Conservation (phyloP, 2,329 filamentous ascomycete genomes). For the Capronia americana region DNA sequence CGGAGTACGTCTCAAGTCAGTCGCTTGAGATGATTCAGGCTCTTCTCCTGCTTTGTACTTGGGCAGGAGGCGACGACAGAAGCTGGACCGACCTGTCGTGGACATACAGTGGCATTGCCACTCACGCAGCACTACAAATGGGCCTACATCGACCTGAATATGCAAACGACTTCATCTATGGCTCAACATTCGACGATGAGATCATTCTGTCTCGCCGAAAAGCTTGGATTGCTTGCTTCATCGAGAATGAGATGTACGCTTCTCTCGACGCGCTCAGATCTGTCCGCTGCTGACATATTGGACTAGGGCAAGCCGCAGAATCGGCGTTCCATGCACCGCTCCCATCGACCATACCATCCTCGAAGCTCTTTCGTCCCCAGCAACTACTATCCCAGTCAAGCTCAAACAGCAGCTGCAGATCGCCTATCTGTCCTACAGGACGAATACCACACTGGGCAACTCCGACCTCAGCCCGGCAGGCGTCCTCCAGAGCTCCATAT, state of each 20-base stretch:
- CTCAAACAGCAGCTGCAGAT: slow-evolving; percentile 21
- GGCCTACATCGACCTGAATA: slow-evolving; percentile 20
- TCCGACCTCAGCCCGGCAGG: slow-evolving; percentile 21
- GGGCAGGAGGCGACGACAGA: slow-evolving; percentile 18
- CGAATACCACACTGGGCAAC: slow-evolving; percentile 17
- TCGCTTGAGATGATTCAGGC: slow-evolving; percentile 22
- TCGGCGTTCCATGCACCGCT: slow-evolving; percentile 19
- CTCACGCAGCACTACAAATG: slow-evolving; percentile 18
- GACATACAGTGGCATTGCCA: slow-evolving; percentile 22
- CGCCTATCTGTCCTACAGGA: slow-evolving; percentile 19
- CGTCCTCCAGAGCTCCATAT: slow-evolving; percentile 19
- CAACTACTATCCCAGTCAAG: slow-evolving; percentile 6
- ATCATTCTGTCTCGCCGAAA: slow-evolving; percentile 16
- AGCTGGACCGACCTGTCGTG: slow-evolving; percentile 23
- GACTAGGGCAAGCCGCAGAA: slow-evolving; percentile 17
- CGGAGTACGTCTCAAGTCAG: slow-evolving; percentile 17
- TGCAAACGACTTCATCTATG: slow-evolving; percentile 19
- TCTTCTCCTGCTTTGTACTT: slow-evolving; percentile 15
- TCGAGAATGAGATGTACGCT: slow-evolving; percentile 20
- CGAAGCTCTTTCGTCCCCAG: slow-evolving; percentile 17
- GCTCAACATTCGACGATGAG: slow-evolving; percentile 19
- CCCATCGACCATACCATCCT: slow-evolving; percentile 24
- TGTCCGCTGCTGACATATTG: slow-evolving; percentile 6
- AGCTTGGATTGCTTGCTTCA: slow-evolving; percentile 22
- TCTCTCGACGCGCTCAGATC: neutral